Conservation (phyloP, 441 rosid genomes). For the Populus tomentosa region DNA sequence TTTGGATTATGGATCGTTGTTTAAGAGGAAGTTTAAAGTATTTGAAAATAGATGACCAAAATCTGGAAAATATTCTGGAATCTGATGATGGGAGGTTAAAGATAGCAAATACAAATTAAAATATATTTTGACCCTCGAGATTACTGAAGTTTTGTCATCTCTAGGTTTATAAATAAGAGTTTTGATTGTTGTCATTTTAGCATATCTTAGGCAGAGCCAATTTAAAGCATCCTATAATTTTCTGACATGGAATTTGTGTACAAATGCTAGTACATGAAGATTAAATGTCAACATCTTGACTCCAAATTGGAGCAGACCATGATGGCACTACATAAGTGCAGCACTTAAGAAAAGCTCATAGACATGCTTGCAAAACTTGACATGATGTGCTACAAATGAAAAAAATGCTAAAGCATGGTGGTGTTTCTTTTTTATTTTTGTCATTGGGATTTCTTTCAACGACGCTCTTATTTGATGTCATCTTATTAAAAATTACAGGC, state of each 20-base stretch:
- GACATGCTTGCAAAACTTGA: neutral
- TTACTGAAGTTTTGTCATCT: neutral
- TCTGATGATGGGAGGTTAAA: too few relatives aligned
- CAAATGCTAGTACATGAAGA: neutral
- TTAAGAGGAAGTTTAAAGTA: too few relatives aligned
- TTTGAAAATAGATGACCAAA: too few relatives aligned
- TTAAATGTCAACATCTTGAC: neutral
- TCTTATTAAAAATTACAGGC: neutral
- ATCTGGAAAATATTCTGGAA: too few relatives aligned
- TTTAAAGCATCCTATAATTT: neutral
- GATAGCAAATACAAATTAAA: too few relatives aligned
- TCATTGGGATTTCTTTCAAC: neutral
- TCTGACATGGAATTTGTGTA: neutral
- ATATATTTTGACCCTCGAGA: neutral
- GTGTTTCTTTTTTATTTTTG: neutral
- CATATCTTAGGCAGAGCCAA: neutral
- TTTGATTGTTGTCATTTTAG: neutral
- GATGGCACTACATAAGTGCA: neutral
- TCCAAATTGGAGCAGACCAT: neutral
- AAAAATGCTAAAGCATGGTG: neutral
- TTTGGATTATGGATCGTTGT: too few relatives aligned
- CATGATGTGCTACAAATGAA: neutral
- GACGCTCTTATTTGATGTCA: neutral
- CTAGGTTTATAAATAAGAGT: neutral
- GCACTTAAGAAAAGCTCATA: neutral